Conservation (phyloP, 116 monocot genomes). For the Iris pallida region DNA sequence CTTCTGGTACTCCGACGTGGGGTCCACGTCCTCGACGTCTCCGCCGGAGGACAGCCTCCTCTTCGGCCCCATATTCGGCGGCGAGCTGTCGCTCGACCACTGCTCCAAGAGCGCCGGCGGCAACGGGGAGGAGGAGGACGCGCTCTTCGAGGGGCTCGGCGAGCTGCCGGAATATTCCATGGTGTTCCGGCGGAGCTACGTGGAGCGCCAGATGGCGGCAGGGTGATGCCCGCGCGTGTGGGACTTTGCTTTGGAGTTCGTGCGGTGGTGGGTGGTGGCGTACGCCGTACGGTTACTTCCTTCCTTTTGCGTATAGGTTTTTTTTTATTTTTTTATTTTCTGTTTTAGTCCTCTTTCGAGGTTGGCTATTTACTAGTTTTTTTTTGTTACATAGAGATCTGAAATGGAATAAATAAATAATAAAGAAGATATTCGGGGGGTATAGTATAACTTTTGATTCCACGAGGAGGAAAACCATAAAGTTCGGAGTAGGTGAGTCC, state of each 20-base stretch:
- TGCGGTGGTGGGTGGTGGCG: too few species aligned
- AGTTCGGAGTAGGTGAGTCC: too few species aligned
- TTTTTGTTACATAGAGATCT: too few species aligned
- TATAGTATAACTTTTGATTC: too few species aligned
- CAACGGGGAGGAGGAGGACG: background rate
- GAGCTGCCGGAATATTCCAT: slow-evolving; percentile 26
- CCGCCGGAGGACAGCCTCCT: slow-evolving; percentile 7
- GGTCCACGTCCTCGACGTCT: slow-evolving; percentile 16
- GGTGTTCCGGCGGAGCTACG: slow-evolving; percentile 15
- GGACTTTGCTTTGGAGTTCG: background rate
- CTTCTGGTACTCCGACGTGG: slow-evolving; percentile 18
- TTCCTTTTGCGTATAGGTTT: too few species aligned
- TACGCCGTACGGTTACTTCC: too few species aligned
- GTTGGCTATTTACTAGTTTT: too few species aligned
- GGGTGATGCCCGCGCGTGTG: background rate
- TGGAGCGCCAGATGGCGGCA: slow-evolving; percentile 3
- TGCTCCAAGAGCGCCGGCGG: background rate
- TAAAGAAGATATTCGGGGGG: too few species aligned
- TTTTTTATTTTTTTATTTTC: too few species aligned
- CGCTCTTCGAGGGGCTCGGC: slow-evolving; percentile 24
- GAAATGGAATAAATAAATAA: too few species aligned
- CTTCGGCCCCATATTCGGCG: slow-evolving; percentile 3
- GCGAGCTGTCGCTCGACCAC: background rate
- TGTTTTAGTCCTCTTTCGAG: too few species aligned
- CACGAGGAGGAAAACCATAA: too few species aligned